Conservation (phyloP, 257 asterid genomes). For the Striga asiatica region DNA sequence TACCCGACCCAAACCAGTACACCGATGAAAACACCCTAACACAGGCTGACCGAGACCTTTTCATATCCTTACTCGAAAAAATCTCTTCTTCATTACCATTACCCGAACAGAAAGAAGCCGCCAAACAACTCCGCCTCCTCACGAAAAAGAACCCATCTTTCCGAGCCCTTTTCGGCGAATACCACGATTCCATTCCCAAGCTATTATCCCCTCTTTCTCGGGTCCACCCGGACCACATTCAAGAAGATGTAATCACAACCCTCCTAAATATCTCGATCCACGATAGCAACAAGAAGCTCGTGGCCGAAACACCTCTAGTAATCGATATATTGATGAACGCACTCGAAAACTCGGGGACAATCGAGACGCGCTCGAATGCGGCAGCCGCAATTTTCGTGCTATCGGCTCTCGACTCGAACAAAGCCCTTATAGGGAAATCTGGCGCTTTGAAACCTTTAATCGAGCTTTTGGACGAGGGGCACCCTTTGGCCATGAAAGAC, state of each 20-base stretch:
- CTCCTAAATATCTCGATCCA: slow-evolving; percentile 76
- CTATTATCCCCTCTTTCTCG: slow-evolving; percentile 54
- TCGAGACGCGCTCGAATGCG: slow-evolving; percentile 72
- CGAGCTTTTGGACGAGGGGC: slow-evolving; percentile 63
- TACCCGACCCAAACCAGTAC: slow-evolving; percentile 39
- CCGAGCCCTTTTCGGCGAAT: slow-evolving; percentile 70
- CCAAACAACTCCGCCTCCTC: slow-evolving; percentile 52
- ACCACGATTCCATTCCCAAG: slow-evolving; percentile 40
- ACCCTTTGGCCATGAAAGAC: slow-evolving; percentile 55
- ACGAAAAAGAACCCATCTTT: slow-evolving; percentile 67
- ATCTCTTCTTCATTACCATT: slow-evolving; percentile 36
- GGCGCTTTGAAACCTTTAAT: slow-evolving; percentile 64
- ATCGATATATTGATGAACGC: slow-evolving; percentile 62
- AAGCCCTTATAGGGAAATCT: slow-evolving; percentile 57
- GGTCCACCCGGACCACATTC: slow-evolving; percentile 43
- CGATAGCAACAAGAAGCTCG: slow-evolving; percentile 74
- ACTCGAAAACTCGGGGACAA: slow-evolving; percentile 38
- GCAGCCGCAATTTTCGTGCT: slow-evolving; percentile 87
- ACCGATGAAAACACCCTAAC: slow-evolving; percentile 43
- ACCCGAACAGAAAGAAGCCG: slow-evolving; percentile 63
- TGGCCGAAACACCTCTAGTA: slow-evolving; percentile 65
- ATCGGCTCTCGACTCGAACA: slow-evolving; percentile 74
- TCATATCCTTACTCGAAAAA: slow-evolving; percentile 42
- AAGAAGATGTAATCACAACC: slow-evolving; percentile 79
- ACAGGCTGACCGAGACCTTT: slow-evolving; percentile 45